These are phyloP conservation scores for Leishmania guyanensis DNA, from an alignment of 208 protist species.

Conservation along the genomic window DNA sequence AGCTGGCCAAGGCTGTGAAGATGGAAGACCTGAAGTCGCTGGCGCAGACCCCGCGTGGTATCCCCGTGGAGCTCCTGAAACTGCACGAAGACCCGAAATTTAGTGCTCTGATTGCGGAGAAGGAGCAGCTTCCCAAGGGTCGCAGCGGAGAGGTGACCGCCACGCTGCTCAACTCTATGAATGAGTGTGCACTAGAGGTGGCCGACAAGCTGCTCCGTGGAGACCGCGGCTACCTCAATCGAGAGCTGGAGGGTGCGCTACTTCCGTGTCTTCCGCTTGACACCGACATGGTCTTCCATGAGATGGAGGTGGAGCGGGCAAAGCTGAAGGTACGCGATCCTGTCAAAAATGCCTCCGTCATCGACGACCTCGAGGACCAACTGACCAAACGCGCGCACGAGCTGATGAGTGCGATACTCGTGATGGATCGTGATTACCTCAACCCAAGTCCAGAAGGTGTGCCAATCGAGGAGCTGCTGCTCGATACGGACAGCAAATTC, in stretches of 20 bases:
- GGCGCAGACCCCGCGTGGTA: slow-evolving; percentile 43
- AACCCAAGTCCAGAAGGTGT: slow-evolving; percentile 59
- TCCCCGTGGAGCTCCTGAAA: slow-evolving; percentile 70
- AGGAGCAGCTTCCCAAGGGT: slow-evolving; percentile 31
- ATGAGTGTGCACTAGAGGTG: slow-evolving; percentile 44
- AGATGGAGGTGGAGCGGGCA: slow-evolving; percentile 66
- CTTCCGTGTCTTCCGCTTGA: slow-evolving; percentile 56
- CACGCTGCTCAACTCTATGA: slow-evolving; percentile 40
- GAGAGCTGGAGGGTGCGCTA: slow-evolving; percentile 69
- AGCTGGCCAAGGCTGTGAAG: slow-evolving; percentile 60
- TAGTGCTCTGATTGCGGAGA: slow-evolving; percentile 46
- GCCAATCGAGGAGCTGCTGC: slow-evolving; percentile 47
- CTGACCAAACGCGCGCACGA: slow-evolving; percentile 61
- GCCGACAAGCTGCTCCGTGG: slow-evolving; percentile 53
- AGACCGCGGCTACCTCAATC: slow-evolving; percentile 71
- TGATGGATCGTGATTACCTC: slow-evolving; percentile 61
- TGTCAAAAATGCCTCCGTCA: slow-evolving; percentile 48
- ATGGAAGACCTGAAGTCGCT: slow-evolving; percentile 52
- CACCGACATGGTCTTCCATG: slow-evolving; percentile 55
- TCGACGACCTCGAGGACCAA: slow-evolving; percentile 63
- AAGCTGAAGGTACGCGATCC: slow-evolving; percentile 53
- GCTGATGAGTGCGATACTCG: slow-evolving; percentile 44
- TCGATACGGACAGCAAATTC: slow-evolving; percentile 65
- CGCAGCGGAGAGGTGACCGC: slow-evolving; percentile 20
- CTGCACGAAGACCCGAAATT: slow-evolving; percentile 65